Base-by-base conservation (phyloP, 2,329 filamentous ascomycete species). In the Periconia sp. region DNA sequence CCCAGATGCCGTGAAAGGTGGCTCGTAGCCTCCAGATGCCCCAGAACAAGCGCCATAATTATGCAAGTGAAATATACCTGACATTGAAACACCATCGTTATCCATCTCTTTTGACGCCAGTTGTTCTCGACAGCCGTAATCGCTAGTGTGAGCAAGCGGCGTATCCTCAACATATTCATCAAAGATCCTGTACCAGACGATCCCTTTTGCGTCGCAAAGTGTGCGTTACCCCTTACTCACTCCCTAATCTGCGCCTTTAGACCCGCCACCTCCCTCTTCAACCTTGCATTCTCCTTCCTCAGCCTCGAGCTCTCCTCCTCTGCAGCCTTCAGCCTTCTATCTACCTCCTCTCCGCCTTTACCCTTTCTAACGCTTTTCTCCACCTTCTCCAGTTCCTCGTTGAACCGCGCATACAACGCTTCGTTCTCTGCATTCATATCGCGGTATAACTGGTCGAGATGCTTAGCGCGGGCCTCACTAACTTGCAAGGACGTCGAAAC, bases 341-440 rank as follows among this genome's bases (percentile, higher is more conserved):
- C 79, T 46, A 96, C 71, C 57, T 92, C 89, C 58, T 91, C 88
- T 57, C 89, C 88, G 9, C 89, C 89, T 29, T 89, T 87, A 35
- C 87, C 86, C 4, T 83, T 82, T 54, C 83, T 84, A 34, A 94
- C 78, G 28, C 58, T 62, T 28, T 86, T 88, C 66, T 84, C 87
- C 47, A 96, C 88, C 74, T 88, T 90, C 57, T 83, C 87, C 34
- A 97, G 74, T 72, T 96, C 92, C n/a, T 84, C 82, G 61, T 96
- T 96, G 76, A 96, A 96, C 48, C 86, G 86, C 54, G 92, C 88
- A 69, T 96, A 96, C 41, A 97, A 77, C 21, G 92, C 82, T 72
- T 96, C 92, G 59, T 96, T 97, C 75, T 97, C 92, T 0, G 89
- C 88, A 57, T 85, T 90, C 12, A 86, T 83, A 63, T 96, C 90